Evolutionary conservation across 352 stramenopile genomes (phyloP).

Genomic region (Pythium dissotocum): DNA sequence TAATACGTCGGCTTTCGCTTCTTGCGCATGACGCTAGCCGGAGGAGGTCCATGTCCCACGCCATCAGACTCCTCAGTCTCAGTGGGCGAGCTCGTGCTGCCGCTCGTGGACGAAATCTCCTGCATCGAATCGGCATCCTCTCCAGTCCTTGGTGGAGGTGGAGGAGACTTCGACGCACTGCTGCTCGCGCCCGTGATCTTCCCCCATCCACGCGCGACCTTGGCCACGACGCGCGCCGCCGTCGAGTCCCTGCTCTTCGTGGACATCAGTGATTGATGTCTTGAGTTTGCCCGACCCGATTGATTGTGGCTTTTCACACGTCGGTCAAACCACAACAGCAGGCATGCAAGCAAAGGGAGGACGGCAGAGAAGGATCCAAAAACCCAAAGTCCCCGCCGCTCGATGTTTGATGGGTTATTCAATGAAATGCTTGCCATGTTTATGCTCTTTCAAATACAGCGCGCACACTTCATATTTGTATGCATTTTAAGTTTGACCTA

Average conservation of each 20-base stretch:
- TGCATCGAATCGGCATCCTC: not conserved
- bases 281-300: not conserved
- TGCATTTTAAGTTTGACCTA: too few relatives aligned
- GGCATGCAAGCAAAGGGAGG: not conserved
- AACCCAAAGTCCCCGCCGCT: not conserved
- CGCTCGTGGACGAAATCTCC: conserved; percentile 3
- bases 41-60: not conserved
- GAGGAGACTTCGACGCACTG: not conserved
- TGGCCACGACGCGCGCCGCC: not conserved
- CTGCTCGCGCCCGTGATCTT: not conserved
- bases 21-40: conserved; percentile 19
- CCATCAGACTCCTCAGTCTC: conserved; percentile 21
- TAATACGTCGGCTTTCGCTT: conserved; percentile 29
- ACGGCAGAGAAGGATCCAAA: not conserved
- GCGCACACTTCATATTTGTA: too few relatives aligned
- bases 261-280: not conserved
- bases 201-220: not conserved
- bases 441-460: too few relatives aligned
- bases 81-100: conserved; percentile 10
- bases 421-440: too few relatives aligned
- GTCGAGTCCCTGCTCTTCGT: not conserved
- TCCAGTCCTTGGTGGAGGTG: not conserved
- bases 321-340: not conserved
- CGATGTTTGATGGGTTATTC: too few relatives aligned
- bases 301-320: not conserved